A percentile compares a stretch with the other conserved stretches of the same genome.
phyloP scores from a whole-genome alignment of 2,329 filamentous ascomycete genomes.

The Botrytis pseudocinerea region DNA sequence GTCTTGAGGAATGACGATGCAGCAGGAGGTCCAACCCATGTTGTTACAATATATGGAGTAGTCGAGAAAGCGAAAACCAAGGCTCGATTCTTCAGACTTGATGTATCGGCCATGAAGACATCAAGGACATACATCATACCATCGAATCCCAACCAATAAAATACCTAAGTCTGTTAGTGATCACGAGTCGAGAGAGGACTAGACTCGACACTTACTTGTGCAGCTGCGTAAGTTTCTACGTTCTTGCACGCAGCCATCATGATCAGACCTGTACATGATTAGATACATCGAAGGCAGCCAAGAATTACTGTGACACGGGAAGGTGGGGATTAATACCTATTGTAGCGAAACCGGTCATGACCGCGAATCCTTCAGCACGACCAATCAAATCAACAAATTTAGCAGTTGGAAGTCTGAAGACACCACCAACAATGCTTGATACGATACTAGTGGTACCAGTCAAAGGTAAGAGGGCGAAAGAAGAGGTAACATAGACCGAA shows the following conservation, averaged over 20 bases:
- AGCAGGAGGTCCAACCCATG: slow-evolving; percentile 61
- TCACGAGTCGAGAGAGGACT: slow-evolving; percentile 35
- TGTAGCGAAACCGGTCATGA: slow-evolving; percentile 55
- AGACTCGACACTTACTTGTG: slow-evolving; percentile 61
- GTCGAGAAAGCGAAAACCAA: slow-evolving; percentile 54
- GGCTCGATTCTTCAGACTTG: slow-evolving; percentile 62
- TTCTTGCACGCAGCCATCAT: slow-evolving; percentile 66
- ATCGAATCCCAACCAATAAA: slow-evolving; percentile 38
- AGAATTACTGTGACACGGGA: not conserved
- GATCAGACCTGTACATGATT: slow-evolving; percentile 51
- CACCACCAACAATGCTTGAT: slow-evolving; percentile 36
- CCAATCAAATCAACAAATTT: slow-evolving; percentile 70
- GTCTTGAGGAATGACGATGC: slow-evolving; percentile 54
- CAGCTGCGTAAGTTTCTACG: slow-evolving; percentile 60
- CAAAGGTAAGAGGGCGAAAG: slow-evolving; percentile 33
- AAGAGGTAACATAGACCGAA: slow-evolving; percentile 33
- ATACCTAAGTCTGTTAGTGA: slow-evolving; percentile 28
- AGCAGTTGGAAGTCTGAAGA: slow-evolving; percentile 48
- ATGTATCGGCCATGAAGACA: slow-evolving; percentile 69
- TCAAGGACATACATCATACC: slow-evolving; percentile 58
- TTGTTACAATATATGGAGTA: slow-evolving; percentile 66
- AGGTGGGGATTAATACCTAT: slow-evolving; percentile 37
- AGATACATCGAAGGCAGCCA: not conserved
- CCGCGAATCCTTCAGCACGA: slow-evolving; percentile 61
- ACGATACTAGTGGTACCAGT: slow-evolving; percentile 35